Conservation (phyloP, 805 yeast genomes). For the Candida vaughaniae region DNA sequence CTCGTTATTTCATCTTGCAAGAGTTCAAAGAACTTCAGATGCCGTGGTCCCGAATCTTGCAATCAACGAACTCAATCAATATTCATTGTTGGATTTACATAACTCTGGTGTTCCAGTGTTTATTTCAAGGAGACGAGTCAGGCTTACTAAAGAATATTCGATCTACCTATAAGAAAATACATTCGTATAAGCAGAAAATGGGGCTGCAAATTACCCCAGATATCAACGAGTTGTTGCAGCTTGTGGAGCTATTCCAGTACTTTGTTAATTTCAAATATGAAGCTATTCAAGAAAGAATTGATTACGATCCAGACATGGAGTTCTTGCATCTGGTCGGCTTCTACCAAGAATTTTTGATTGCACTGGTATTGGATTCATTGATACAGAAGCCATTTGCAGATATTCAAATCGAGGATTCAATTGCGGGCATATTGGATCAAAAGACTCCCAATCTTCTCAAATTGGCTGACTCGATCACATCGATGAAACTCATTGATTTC, state of each 20-base stretch:
- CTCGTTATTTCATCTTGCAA: constrained; percentile 13
- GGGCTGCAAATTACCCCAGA: not conserved
- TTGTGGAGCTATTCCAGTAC: constrained; percentile 8
- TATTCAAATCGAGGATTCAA: no score
- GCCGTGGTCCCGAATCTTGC: constrained; percentile 6
- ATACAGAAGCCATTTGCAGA: constrained; percentile 12
- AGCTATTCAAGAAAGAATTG: not conserved
- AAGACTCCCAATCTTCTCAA: constrained; percentile 2
- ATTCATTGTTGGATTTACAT: constrained; percentile 10
- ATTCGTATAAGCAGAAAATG: not conserved
- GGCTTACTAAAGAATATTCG: constrained; percentile 1
- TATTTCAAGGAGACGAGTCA: constrained; percentile 10
- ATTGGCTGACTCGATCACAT: not conserved
- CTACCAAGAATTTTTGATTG: constrained; percentile 8
- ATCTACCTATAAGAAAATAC: constrained; percentile 6
- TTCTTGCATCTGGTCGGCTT: constrained; percentile 5
- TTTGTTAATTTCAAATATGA: constrained; percentile 8
- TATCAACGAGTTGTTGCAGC: constrained; percentile 1
- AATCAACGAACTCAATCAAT: constrained; percentile 4
- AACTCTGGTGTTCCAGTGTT: constrained; percentile 8
- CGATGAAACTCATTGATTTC: constrained; percentile 3
- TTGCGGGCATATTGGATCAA: no score
- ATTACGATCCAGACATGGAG: not conserved
- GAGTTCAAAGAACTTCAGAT: constrained; percentile 9
- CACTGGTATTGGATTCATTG: constrained; percentile 1